phyloP scores from a whole-genome alignment of 176 grass and related monocot genomes.

The Cenchrus fungigraminus region DNA sequence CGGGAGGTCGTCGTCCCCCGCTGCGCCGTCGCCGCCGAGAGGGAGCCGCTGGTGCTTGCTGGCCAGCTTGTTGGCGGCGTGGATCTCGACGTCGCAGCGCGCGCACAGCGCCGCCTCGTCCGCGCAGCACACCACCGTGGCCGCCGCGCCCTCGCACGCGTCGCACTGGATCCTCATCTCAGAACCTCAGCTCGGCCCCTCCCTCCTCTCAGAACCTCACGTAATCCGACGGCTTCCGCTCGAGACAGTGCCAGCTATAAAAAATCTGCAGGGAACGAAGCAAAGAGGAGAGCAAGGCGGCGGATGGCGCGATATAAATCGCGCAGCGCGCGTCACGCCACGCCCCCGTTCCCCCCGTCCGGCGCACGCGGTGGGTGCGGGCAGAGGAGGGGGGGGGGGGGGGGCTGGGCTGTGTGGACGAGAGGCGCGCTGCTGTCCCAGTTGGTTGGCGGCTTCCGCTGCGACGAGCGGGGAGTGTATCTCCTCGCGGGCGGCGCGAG shows the following conservation, averaged over 20 bases:
- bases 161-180: conserved; percentile 85
- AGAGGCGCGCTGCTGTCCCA: background rate
- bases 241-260: background rate
- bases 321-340: conserved; percentile 21
- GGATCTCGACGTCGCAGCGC: conserved; percentile 73
- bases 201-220: background rate
- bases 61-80: conserved; percentile 82
- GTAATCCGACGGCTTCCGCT: background rate
- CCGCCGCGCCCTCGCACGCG: conserved; percentile 70
- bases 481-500: background rate
- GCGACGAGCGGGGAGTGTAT: background rate
- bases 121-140: conserved; percentile 82
- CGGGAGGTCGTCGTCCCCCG: conserved; percentile 37
- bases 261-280: background rate
- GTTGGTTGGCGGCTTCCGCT: background rate
- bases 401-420: conserved; percentile 19
- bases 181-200: background rate
- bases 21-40: conserved; percentile 24
- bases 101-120: conserved; percentile 89
- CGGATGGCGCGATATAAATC: conserved; percentile 33
- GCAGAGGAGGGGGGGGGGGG: too few relatives aligned
- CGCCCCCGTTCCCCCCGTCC: background rate
- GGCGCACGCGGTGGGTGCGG: background rate
- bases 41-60: conserved; percentile 82
- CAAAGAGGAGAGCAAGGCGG: background rate